Evolutionary conservation across 495 filamentous ascomycete species (phyloP).

Genomic region (Apodospora peruviana): DNA sequence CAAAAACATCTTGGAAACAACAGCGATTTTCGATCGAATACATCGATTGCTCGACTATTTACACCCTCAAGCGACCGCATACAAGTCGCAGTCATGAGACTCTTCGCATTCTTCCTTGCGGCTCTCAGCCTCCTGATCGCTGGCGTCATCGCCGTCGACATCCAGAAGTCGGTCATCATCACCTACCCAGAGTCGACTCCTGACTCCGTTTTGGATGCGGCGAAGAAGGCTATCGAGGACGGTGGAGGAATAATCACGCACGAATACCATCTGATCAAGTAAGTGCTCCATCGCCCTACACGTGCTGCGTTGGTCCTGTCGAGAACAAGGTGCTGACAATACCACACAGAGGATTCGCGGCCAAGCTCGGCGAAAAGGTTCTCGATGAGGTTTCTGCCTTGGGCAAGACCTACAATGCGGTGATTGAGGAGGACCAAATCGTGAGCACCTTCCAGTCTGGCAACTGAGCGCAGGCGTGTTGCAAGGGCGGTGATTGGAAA

Average conservation of each 20-base stretch:
- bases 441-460: slow-evolving; percentile 42
- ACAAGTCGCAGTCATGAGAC: slow-evolving; percentile 49
- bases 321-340: background rate
- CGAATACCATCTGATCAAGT: slow-evolving; percentile 55
- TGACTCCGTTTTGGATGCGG: slow-evolving; percentile 57
- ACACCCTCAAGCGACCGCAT: too few species aligned
- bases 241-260: slow-evolving; percentile 58
- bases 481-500: too few species aligned
- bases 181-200: slow-evolving; percentile 72
- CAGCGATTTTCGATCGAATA: too few species aligned
- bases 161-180: slow-evolving; percentile 69
- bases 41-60: too few species aligned
- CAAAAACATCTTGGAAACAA: background rate
- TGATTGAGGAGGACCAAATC: slow-evolving; percentile 72
- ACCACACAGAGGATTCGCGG: slow-evolving; percentile 64
- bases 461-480: too few species aligned
- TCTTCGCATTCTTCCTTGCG: slow-evolving; percentile 46
- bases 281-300: slow-evolving; percentile 13
- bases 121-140: slow-evolving; percentile 48
- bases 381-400: slow-evolving; percentile 62
- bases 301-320: background rate
- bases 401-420: slow-evolving; percentile 57
- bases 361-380: slow-evolving; percentile 61
- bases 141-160: slow-evolving; percentile 48
- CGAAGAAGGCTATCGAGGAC: slow-evolving; percentile 62